phyloP scores from a whole-genome alignment of 2,329 filamentous ascomycete species.

The Scedosporium boydii region DNA sequence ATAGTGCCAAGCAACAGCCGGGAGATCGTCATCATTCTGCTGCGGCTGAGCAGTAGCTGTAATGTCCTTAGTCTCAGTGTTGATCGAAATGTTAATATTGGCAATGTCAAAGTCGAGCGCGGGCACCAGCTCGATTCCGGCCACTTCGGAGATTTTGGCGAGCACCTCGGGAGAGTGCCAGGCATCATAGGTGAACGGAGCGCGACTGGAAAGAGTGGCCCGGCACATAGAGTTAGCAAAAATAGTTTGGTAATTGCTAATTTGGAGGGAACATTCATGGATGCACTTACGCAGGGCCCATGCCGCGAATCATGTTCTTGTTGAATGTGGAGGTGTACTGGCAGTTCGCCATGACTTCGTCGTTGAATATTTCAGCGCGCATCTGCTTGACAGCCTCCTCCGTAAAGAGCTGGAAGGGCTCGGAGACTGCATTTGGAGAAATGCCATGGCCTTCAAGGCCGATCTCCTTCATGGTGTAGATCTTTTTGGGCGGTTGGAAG shows the following conservation, averaged over 20 bases:
- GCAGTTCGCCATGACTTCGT: constrained; percentile 46
- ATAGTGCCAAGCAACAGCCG: constrained; percentile 53
- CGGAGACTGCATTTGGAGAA: constrained; percentile 53
- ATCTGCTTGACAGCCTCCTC: constrained; percentile 51
- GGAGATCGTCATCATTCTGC: constrained; percentile 32
- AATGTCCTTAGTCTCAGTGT: constrained; percentile 30
- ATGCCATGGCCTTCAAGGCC: constrained; percentile 47
- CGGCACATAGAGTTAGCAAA: neutral
- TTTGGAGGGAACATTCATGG: too few species aligned
- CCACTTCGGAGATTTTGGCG: constrained; percentile 38
- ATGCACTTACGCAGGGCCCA: constrained; percentile 33
- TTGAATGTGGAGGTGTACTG: constrained; percentile 32
- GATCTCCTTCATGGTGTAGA: constrained; percentile 52
- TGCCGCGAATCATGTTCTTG: constrained; percentile 48
- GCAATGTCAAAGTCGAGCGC: constrained; percentile 46
- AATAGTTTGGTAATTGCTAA: too few species aligned
- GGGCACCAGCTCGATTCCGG: constrained; percentile 43
- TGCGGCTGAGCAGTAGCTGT: neutral
- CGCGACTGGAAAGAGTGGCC: constrained; percentile 31
- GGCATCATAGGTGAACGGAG: constrained; percentile 52
- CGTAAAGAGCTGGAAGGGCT: constrained; percentile 60
- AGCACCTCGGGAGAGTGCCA: constrained; percentile 34
- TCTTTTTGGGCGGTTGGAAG: constrained; percentile 32
- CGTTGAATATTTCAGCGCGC: constrained; percentile 49
- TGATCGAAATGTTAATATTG: constrained; percentile 46